phyloP scores from a whole-genome alignment of 2,329 filamentous ascomycete genomes.

The Raffaelea ambrosiae region DNA sequence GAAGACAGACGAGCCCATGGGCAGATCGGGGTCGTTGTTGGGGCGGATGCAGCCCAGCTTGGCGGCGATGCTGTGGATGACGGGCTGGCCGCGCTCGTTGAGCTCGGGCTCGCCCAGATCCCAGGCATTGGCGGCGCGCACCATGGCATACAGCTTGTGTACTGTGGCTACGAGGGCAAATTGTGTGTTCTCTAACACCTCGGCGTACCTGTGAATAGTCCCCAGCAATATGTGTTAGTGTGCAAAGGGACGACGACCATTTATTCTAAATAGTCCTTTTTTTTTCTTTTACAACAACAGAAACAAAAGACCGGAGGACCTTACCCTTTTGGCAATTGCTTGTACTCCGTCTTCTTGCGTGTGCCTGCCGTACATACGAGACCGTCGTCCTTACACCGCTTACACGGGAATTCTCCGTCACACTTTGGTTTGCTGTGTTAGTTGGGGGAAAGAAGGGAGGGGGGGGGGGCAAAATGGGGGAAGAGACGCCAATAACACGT shows the following conservation, averaged over 20 bases:
- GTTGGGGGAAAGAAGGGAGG: constrained; percentile 9
- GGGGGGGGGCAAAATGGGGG: background rate
- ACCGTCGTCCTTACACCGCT: constrained; percentile 58
- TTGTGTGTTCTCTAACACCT: constrained; percentile 57
- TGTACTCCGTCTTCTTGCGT: constrained; percentile 61
- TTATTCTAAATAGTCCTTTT: no score
- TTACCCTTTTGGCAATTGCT: constrained; percentile 55
- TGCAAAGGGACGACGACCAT: background rate
- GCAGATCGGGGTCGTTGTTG: constrained; percentile 51
- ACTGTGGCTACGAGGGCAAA: constrained; percentile 56
- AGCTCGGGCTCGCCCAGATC: constrained; percentile 54
- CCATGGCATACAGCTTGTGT: constrained; percentile 58
- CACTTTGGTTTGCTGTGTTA: constrained; percentile 38
- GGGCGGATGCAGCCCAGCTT: constrained; percentile 57
- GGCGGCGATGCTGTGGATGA: constrained; percentile 57
- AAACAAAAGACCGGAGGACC: constrained; percentile 15
- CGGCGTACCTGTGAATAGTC: constrained; percentile 44
- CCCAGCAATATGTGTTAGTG: background rate
- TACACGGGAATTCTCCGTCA: constrained; percentile 58
- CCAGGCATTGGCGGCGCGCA: constrained; percentile 49
- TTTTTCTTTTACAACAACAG: no score
- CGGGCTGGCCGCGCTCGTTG: constrained; percentile 53
- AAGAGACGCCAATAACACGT: no score
- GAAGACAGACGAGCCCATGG: constrained; percentile 45
- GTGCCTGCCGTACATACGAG: constrained; percentile 55